Conservation (phyloP, 2,329 filamentous ascomycete genomes). For the Seiridium cupressi region DNA sequence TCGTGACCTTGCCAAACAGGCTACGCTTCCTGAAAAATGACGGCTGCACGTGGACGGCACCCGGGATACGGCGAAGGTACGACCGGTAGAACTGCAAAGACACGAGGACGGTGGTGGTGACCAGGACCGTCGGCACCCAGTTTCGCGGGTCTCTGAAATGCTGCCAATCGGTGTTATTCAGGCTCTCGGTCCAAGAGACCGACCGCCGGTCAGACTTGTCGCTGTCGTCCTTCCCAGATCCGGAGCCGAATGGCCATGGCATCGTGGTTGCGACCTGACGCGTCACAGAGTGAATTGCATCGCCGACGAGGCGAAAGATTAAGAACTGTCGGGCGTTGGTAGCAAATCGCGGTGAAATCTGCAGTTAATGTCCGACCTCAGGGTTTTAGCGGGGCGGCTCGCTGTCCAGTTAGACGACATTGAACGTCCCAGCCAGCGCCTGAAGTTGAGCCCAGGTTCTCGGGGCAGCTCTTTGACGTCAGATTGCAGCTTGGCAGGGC, state of each 20-base stretch:
- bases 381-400: too few species aligned
- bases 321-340: not conserved
- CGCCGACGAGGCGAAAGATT: not conserved
- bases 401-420: too few species aligned
- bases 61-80: constrained; percentile 83
- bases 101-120: constrained; percentile 54
- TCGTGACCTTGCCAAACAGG: constrained; percentile 83
- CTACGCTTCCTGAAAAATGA: constrained; percentile 72
- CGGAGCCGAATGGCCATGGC: constrained; percentile 28
- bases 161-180: constrained; percentile 50
- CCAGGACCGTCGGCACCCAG: constrained; percentile 50
- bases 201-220: constrained; percentile 28
- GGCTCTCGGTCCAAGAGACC: constrained; percentile 38
- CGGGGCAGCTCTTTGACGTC: not conserved
- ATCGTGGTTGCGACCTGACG: constrained; percentile 20
- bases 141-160: constrained; percentile 54
- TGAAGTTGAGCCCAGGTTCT: not conserved
- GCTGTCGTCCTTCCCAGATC: constrained; percentile 15
- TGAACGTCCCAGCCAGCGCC: not conserved
- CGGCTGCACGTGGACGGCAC: constrained; percentile 71
- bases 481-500: not conserved
- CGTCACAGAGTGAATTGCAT: constrained; percentile 1
- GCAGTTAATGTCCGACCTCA: not conserved
- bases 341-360: not conserved
- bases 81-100: constrained; percentile 64